These are phyloP conservation scores for Beta lomatogona DNA, from an alignment of 179 eudicot species.

Conservation along the genomic window DNA sequence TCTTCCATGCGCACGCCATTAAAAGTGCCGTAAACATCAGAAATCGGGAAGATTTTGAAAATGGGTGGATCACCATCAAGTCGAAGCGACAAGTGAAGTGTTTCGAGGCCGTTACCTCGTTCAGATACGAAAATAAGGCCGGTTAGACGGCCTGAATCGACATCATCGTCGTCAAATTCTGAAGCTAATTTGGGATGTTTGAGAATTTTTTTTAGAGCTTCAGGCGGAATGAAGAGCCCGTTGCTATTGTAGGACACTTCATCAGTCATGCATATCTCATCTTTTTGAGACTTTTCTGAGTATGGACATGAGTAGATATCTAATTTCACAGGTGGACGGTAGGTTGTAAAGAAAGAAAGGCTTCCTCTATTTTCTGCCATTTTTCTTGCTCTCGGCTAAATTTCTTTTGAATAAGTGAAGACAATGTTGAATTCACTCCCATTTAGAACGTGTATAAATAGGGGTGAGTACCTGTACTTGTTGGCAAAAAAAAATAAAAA, in stretches of 20 bases:
- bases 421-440: too few species aligned
- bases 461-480: too few species aligned
- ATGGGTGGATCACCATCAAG: neutral
- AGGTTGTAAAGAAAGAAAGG: conserved; percentile 12
- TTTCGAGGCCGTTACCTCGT: conserved; percentile 7
- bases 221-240: neutral
- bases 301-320: neutral
- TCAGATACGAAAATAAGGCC: conserved; percentile 22
- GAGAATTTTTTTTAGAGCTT: conserved; percentile 14
- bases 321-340: neutral
- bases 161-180: neutral
- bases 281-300: neutral
- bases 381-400: neutral
- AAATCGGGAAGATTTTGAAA: conserved; percentile 1
- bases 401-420: too few species aligned
- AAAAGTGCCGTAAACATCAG: conserved; percentile 13
- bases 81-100: conserved; percentile 9
- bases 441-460: too few species aligned
- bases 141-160: conserved; percentile 2
- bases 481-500: too few species aligned
- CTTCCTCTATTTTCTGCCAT: conserved; percentile 9
- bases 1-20: conserved; percentile 11
- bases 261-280: conserved; percentile 2
- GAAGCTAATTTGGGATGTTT: neutral
- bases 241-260: conserved; percentile 4